Conservation (phyloP, 2,329 filamentous ascomycete species). For the Reticulascus tulasneorum region DNA sequence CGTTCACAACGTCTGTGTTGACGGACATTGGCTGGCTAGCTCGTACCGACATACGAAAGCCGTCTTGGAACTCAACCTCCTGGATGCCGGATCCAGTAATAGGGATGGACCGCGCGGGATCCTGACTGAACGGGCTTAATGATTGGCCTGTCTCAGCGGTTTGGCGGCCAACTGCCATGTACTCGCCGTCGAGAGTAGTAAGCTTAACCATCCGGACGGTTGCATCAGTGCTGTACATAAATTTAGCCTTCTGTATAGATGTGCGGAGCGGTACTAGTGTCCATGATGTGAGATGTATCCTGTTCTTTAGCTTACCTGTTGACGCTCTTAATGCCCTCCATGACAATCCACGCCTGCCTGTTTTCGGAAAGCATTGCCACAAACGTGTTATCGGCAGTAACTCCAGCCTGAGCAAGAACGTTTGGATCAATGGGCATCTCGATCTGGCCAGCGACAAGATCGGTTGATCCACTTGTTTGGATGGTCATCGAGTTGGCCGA, state of each 20-base stretch:
- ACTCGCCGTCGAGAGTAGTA: constrained; percentile 17
- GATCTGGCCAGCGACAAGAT: constrained; percentile 17
- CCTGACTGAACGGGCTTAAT: constrained; percentile 16
- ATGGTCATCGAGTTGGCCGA: constrained; percentile 17
- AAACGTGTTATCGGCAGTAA: constrained; percentile 17
- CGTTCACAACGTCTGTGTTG: constrained; percentile 17
- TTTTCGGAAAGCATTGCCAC: constrained; percentile 17
- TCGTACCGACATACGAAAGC: constrained; percentile 18
- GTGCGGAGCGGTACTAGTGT: no score
- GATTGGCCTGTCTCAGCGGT: constrained; percentile 15
- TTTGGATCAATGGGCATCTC: constrained; percentile 17
- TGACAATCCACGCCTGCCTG: constrained; percentile 17
- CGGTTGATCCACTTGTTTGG: constrained; percentile 17
- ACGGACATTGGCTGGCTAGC: constrained; percentile 18
- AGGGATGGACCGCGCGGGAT: constrained; percentile 8
- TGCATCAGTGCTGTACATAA: constrained; percentile 15
- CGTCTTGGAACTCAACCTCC: constrained; percentile 17
- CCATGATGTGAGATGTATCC: no score
- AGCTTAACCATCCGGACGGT: constrained; percentile 18
- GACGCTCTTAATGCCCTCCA: constrained; percentile 16
- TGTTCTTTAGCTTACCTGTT: no score
- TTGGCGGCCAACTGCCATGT: constrained; percentile 16
- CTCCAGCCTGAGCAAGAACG: constrained; percentile 12
- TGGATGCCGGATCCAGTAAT: constrained; percentile 18
- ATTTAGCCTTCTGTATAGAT: no score